Percentiles rank a stretch among this genome's conserved stretches.
Evolutionary conservation across 805 yeast species (phyloP).

Genomic region (Kregervanrija delftensis): DNA sequence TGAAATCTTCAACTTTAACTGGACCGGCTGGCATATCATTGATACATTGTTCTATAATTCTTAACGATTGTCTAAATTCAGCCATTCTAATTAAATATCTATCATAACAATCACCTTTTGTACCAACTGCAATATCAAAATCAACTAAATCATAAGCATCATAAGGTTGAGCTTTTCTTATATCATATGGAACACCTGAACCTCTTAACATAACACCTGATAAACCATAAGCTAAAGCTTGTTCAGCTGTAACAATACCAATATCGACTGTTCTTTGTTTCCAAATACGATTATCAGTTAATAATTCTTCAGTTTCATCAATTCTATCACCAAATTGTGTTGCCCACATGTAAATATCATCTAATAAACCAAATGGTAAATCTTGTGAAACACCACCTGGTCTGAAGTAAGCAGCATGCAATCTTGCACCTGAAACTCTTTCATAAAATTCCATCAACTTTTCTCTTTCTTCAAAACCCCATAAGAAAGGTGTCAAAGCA

Average conservation of each 20-base stretch:
- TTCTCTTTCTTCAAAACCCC: constrained; percentile 94
- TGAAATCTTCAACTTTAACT: constrained; percentile 84
- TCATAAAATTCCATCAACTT: constrained; percentile 90
- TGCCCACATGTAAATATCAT: constrained; percentile 94
- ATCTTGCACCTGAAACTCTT: constrained; percentile 84
- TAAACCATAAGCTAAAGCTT: constrained; percentile 72
- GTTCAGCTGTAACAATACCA: constrained; percentile 79
- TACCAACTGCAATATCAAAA: constrained; percentile 81
- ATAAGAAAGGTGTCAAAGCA: constrained; percentile 85
- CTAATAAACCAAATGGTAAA: constrained; percentile 77
- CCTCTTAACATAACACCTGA: constrained; percentile 90
- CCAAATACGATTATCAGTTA: constrained; percentile 90
- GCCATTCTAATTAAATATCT: constrained; percentile 85
- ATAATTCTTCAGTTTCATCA: constrained; percentile 84
- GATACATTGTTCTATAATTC: constrained; percentile 85
- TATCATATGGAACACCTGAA: constrained; percentile 81
- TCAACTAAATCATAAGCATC: constrained; percentile 85
- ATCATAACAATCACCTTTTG: constrained; percentile 87
- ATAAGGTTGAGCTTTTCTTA: constrained; percentile 81
- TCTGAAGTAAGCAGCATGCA: constrained; percentile 82
- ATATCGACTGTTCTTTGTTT: constrained; percentile 77
- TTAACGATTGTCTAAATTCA: constrained; percentile 83
- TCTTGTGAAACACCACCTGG: constrained; percentile 93
- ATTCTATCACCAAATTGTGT: constrained; percentile 91
- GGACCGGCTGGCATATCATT: constrained; percentile 92